Evolutionary conservation across 2,329 filamentous ascomycete genomes (phyloP).

Genomic region (Alternaria sp.): DNA sequence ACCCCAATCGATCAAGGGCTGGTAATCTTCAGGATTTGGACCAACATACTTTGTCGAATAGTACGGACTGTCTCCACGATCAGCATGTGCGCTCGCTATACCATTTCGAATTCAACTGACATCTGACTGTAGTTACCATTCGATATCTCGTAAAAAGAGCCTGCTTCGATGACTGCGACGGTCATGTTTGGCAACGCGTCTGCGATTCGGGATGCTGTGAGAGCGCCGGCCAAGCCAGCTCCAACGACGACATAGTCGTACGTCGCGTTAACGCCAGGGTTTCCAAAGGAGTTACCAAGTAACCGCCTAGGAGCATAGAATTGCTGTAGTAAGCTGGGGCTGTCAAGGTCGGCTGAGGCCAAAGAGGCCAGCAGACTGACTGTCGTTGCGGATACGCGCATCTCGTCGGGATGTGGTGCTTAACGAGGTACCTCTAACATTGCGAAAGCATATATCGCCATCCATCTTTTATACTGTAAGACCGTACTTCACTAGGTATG

Average conservation of each 20-base stretch:
- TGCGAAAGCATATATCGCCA: not conserved
- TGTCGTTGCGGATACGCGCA: not conserved
- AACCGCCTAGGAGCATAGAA: conserved; percentile 14
- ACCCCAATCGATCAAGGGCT: conserved; percentile 38
- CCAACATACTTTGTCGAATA: conserved; percentile 18
- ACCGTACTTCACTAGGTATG: not conserved
- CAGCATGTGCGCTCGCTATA: not conserved
- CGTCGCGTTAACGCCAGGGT: conserved; percentile 27
- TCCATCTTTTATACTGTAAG: not conserved
- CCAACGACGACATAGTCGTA: conserved; percentile 37
- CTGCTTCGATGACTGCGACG: conserved; percentile 36
- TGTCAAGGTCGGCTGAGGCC: conserved; percentile 4
- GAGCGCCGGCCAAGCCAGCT: conserved; percentile 30
- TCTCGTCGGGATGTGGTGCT: not conserved
- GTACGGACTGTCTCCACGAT: conserved; percentile 8
- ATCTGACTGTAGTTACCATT: conserved; percentile 29
- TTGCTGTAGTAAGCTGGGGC: conserved; percentile 6
- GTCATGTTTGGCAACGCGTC: conserved; percentile 8
- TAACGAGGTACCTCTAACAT: not conserved
- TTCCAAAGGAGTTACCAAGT: conserved; percentile 20
- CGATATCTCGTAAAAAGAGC: conserved; percentile 33
- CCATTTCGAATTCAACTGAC: conserved; percentile 11
- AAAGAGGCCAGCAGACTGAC: not conserved
- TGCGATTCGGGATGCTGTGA: conserved; percentile 26
- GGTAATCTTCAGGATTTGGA: conserved; percentile 20